phyloP scores from a whole-genome alignment of 768 basidiomycete genomes.

The Saitozyma podzolica region DNA sequence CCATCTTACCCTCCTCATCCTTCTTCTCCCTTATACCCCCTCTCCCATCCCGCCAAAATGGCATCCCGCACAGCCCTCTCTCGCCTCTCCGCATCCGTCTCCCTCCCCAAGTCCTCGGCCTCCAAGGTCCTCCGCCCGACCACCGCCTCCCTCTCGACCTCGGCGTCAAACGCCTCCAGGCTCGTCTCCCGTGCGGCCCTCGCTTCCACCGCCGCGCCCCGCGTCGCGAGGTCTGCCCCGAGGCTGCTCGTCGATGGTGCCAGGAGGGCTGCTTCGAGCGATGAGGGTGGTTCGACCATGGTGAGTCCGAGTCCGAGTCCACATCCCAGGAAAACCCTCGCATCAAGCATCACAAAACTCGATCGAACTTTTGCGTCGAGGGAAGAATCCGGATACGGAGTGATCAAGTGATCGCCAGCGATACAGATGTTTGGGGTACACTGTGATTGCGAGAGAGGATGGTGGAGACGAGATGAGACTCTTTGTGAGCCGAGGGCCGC shows the following conservation, averaged over 20 bases:
- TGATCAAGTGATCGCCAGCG: no score
- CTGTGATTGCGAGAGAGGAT: no score
- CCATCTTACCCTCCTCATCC: no score
- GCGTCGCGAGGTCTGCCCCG: conserved; percentile 39
- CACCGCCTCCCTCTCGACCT: conserved; percentile 8
- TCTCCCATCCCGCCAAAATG: conserved; percentile 16
- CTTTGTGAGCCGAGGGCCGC: background rate
- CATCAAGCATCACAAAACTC: no score
- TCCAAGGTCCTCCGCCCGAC: conserved; percentile 3
- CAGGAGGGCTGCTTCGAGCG: conserved; percentile 37
- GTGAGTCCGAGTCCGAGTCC: conserved; percentile 23
- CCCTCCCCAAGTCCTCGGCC: conserved; percentile 4
- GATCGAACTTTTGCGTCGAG: no score
- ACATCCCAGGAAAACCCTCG: no score
- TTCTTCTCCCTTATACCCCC: no score
- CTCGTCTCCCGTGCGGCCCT: conserved; percentile 40
- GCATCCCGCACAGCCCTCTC: conserved; percentile 34
- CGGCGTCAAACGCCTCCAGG: conserved; percentile 12
- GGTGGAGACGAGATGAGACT: no score
- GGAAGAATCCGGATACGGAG: no score
- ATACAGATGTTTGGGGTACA: no score
- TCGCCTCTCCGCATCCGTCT: conserved; percentile 13
- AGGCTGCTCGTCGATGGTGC: conserved; percentile 36
- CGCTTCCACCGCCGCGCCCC: conserved; percentile 37
- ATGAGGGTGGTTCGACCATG: conserved; percentile 44